phyloP scores from a whole-genome alignment of 371 early-diverging fungal genomes.

The Mortierella sp. region DNA sequence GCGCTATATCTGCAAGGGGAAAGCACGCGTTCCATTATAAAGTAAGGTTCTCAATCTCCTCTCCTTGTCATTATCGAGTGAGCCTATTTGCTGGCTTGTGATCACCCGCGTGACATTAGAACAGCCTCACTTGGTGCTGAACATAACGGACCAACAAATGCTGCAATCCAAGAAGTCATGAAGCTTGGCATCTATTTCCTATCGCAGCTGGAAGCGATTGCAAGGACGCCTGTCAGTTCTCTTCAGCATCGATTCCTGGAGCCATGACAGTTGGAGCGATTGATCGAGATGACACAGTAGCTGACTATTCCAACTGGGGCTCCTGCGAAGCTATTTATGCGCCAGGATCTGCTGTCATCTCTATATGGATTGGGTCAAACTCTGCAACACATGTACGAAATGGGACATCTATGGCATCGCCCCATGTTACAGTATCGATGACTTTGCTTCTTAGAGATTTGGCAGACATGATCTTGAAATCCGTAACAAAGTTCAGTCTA shows the following conservation, averaged over 20 bases:
- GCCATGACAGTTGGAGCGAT: constrained; percentile 94
- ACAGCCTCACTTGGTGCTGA: constrained; percentile 68
- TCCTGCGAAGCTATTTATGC: constrained; percentile 77
- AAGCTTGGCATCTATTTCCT: constrained; percentile 64
- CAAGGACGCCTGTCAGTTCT: constrained; percentile 85
- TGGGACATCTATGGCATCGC: constrained; percentile 91
- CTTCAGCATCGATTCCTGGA: constrained; percentile 85
- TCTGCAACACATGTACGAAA: constrained; percentile 63
- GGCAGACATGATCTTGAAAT: constrained; percentile 19
- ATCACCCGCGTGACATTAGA: neutral
- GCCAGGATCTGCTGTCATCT: constrained; percentile 84
- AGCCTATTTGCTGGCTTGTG: neutral
- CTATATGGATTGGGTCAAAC: constrained; percentile 67
- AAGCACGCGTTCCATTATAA: constrained; percentile 32
- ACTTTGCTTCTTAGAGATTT: constrained; percentile 32
- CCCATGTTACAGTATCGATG: constrained; percentile 67
- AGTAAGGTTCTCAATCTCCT: neutral
- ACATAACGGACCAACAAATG: constrained; percentile 69
- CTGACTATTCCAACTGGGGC: constrained; percentile 84
- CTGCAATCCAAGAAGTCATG: constrained; percentile 67
- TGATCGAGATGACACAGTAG: constrained; percentile 76
- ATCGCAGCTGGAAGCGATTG: constrained; percentile 75
- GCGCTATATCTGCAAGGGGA: constrained; percentile 26
- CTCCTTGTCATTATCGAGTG: neutral
- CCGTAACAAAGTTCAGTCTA: constrained; percentile 35